Percentiles rank a stretch among this genome's conserved stretches.
Conservation (phyloP, 805 yeast genomes). For the Candida takata region DNA sequence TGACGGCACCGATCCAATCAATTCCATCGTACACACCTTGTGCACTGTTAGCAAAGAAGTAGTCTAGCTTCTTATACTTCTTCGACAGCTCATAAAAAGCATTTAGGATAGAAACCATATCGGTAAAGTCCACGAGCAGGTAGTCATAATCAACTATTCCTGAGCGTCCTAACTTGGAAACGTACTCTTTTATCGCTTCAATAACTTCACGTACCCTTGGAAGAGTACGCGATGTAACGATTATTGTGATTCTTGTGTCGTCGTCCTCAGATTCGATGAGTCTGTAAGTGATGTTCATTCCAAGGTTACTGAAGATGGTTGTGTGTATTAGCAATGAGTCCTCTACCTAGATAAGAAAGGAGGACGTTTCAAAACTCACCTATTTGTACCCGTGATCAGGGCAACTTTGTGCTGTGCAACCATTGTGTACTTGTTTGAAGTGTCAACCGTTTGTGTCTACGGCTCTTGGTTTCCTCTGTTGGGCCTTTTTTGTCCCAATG, state of each 20-base stretch:
- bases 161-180: conserved; percentile 33
- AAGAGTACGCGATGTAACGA: conserved; percentile 84
- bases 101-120: conserved; percentile 75
- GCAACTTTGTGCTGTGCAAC: conserved; percentile 28
- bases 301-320: conserved; percentile 50
- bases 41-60: conserved; percentile 81
- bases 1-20: conserved; percentile 74
- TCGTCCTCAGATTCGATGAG: conserved; percentile 54
- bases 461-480: conserved; percentile 2
- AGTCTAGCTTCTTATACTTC: conserved; percentile 64
- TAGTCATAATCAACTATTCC: conserved; percentile 80
- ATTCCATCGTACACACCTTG: conserved; percentile 84
- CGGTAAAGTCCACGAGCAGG: conserved; percentile 78
- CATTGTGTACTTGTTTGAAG: no score
- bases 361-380: conserved; percentile 17
- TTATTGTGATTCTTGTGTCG: conserved; percentile 57
- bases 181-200: conserved; percentile 43
- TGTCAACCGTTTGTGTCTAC: no score
- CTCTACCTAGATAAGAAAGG: background rate
- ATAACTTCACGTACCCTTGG: conserved; percentile 79
- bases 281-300: conserved; percentile 78
- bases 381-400: conserved; percentile 39
- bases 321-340: no score
- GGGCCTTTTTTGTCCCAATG: no score
- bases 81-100: conserved; percentile 67